Base-by-base conservation (phyloP, 495 filamentous ascomycete genomes). In the Penicillium ochrochloron region DNA sequence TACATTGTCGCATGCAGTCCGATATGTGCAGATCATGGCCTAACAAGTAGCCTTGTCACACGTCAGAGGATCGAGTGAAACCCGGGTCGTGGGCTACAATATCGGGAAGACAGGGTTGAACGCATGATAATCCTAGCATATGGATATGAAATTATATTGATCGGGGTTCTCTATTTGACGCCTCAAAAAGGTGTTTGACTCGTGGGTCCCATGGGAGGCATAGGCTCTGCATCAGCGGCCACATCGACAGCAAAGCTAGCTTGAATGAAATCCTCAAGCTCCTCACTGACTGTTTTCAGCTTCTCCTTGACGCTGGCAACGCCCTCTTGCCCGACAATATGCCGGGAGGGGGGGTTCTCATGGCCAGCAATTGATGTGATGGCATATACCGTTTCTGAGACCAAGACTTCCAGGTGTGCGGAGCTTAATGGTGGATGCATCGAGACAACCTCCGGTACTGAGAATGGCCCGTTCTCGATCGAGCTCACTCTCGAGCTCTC, bases 181-280 rank as follows among this genome's bases (percentile, higher is more conserved):
- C 46, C 12, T 56, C 27, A 62, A 25, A 56, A 48, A 2, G 37
- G 50, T 8, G 33, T 62, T 33, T 62, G 48, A 15, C 39, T 56
- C 35, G 37, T 44, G 11, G n/a, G n/a, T 65, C 64, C 11, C 57
- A 66, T 70, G 33, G 65, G 44, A 31, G 67, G 48, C 44, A 66
- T 58, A 39, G 70, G 62, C 62, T 78, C 76, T n/a, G 69, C 66
- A 66, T 79, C 73, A 27, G 72, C 74, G 31, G 76, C 87, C 68
- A 94, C 90, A 74, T 95, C 93, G 39, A 94, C 92, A 1, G 89
- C 89, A 65, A 89, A 84, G 64, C 93, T 97, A 25, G 91, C 90
- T 67, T 95, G 92, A 34, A 97, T 89, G 78, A 97, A 98, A 61
- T 97, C 95, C 74, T 98, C 95, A 42, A 98, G 70, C 77, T 98